Conservation (phyloP, 1,284 basidiomycete genomes). For the Apiotrichum domesticum region DNA sequence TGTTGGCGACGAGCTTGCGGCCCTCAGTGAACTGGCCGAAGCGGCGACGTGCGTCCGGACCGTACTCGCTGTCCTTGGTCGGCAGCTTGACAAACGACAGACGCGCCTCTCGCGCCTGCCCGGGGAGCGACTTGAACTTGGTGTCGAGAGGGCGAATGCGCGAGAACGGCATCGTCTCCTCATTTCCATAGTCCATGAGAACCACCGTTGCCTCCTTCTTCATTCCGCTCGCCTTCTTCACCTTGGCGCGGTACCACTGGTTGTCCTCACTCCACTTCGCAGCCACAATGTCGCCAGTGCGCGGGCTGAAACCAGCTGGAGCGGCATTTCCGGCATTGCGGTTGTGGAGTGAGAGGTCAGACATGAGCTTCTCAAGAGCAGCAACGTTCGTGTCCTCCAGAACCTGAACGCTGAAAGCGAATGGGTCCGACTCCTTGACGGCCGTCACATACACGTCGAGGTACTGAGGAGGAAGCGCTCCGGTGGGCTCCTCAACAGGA, state of each 20-base stretch:
- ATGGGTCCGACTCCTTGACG: conserved; percentile 66
- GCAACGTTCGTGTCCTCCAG: conserved; percentile 77
- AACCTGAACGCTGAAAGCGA: conserved; percentile 86
- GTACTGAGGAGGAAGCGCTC: conserved; percentile 70
- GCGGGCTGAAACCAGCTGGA: conserved; percentile 65
- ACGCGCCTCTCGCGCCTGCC: conserved; percentile 52
- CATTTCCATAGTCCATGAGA: conserved; percentile 62
- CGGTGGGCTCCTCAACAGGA: conserved; percentile 45
- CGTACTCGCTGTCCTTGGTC: conserved; percentile 72
- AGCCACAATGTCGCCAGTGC: conserved; percentile 80
- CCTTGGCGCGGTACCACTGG: conserved; percentile 88
- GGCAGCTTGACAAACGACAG: conserved; percentile 69
- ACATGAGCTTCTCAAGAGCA: conserved; percentile 86
- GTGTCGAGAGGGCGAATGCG: conserved; percentile 71
- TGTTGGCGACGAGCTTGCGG: conserved; percentile 80
- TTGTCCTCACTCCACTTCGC: conserved; percentile 63
- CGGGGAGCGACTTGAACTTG: conserved; percentile 75
- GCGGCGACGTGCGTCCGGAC: conserved; percentile 71
- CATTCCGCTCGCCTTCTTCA: conserved; percentile 68
- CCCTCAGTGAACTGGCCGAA: conserved; percentile 80
- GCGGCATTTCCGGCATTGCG: conserved; percentile 55
- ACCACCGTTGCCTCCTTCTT: conserved; percentile 58
- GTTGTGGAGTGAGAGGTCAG: conserved; percentile 81
- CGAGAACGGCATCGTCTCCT: conserved; percentile 68
- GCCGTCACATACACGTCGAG: conserved; percentile 89